These are phyloP conservation scores for Xanthoconium separans DNA, from an alignment of 1,284 basidiomycete genomes.

Conservation along the genomic window DNA sequence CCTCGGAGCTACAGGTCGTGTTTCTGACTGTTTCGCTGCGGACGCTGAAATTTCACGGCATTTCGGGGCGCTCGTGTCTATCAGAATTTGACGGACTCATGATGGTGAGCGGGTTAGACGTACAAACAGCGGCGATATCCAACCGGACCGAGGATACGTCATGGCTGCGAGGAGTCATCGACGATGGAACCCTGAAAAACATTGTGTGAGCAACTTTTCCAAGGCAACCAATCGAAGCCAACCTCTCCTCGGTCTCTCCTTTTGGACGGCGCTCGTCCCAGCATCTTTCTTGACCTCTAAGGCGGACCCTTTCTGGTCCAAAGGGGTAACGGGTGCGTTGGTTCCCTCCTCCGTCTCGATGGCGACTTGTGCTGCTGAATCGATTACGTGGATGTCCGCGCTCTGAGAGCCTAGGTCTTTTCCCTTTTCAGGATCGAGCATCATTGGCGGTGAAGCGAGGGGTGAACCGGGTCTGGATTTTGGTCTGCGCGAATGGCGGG, in stretches of 20 bases:
- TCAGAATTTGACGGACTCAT: neutral
- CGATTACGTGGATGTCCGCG: slow-evolving; percentile 2
- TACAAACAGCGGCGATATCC: neutral
- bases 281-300: neutral
- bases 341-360: neutral
- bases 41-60: neutral
- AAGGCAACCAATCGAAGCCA: neutral
- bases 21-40: neutral
- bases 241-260: neutral
- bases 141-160: slow-evolving; percentile 2
- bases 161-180: neutral
- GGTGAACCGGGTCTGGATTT: slow-evolving; percentile 7
- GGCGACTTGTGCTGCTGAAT: neutral
- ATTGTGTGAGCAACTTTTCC: neutral
- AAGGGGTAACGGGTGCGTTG: neutral
- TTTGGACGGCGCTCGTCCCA: neutral
- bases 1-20: neutral
- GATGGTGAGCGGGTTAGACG: neutral
- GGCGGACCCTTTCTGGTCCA: neutral
- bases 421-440: neutral
- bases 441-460: slow-evolving; percentile 17
- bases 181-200: slow-evolving; percentile 1
- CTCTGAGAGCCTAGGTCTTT: neutral
- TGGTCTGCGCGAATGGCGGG: neutral
- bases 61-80: neutral